These are phyloP conservation scores for Myriosclerotinia scirpicola DNA, from an alignment of 2,329 filamentous ascomycete species.

Conservation along the genomic window DNA sequence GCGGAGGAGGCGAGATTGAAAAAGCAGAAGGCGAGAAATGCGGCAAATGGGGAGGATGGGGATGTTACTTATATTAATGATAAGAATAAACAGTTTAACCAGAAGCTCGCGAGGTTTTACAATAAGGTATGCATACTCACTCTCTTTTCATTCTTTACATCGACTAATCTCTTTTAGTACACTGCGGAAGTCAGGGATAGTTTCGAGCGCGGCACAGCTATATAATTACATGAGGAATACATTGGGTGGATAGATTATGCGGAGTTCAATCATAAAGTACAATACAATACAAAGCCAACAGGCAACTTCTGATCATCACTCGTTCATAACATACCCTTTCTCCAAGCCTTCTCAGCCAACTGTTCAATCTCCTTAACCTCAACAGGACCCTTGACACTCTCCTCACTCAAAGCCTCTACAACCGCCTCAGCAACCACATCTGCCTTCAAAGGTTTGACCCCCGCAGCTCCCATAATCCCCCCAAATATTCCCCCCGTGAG, in stretches of 20 bases:
- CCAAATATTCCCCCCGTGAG: constrained; percentile 74
- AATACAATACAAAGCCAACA: constrained; percentile 31
- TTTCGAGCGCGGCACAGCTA: constrained; percentile 96
- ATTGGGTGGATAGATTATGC: constrained; percentile 18
- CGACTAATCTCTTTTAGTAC: constrained; percentile 55
- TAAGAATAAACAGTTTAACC: constrained; percentile 99
- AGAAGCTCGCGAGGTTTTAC: constrained; percentile 93
- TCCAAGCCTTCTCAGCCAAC: constrained; percentile 80
- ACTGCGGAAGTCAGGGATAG: constrained; percentile 95
- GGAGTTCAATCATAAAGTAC: constrained; percentile 25
- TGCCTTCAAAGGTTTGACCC: constrained; percentile 81
- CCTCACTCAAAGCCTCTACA: constrained; percentile 80
- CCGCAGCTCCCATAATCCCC: constrained; percentile 76
- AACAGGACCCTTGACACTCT: constrained; percentile 69
- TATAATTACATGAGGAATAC: constrained; percentile 50
- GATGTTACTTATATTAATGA: constrained; percentile 99
- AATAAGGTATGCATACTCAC: constrained; percentile 63
- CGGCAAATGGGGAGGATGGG: constrained; percentile 76
- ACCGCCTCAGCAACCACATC: constrained; percentile 87
- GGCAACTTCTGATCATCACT: constrained; percentile 26
- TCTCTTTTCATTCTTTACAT: neutral
- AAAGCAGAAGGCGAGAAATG: constrained; percentile 78
- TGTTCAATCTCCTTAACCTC: constrained; percentile 79
- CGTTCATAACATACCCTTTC: constrained; percentile 78
- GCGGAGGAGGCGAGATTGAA: constrained; percentile 84